Conservation (phyloP, 1,139 yeast species). For the Saccharomyces hybrid region DNA sequence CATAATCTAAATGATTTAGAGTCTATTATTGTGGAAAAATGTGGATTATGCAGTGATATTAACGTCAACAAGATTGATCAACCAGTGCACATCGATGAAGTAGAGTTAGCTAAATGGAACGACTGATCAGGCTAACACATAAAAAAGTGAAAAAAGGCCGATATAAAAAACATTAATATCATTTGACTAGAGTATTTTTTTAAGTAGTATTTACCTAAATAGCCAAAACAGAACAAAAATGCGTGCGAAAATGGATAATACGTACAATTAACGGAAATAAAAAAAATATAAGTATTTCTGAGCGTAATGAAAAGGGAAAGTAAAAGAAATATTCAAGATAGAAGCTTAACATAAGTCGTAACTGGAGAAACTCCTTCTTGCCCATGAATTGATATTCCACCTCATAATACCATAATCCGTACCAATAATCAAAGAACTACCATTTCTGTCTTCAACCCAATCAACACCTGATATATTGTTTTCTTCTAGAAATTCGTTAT, state of each 20-base stretch:
- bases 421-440: conserved; percentile 41
- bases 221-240: neutral
- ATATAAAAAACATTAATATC: neutral
- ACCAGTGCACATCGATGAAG: conserved; percentile 32
- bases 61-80: conserved; percentile 66
- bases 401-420: conserved; percentile 42
- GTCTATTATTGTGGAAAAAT: conserved; percentile 52
- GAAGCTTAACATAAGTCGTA: conserved; percentile 27
- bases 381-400: conserved; percentile 47
- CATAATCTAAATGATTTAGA: conserved; percentile 40
- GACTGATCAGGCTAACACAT: neutral
- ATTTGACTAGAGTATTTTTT: neutral
- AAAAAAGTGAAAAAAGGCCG: neutral
- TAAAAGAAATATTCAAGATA: neutral
- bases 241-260: neutral
- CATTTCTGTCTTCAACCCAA: conserved; percentile 36
- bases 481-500: conserved; percentile 25
- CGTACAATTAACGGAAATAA: neutral
- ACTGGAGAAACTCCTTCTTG: conserved; percentile 43
- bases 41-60: conserved; percentile 73
- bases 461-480: conserved; percentile 44
- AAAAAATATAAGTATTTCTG: neutral
- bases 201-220: neutral
- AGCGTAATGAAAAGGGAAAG: neutral
- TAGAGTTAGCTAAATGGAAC: conserved; percentile 22